Conservation (phyloP, 164 flowering plant genomes). For the Aristolochia fimbriata region DNA sequence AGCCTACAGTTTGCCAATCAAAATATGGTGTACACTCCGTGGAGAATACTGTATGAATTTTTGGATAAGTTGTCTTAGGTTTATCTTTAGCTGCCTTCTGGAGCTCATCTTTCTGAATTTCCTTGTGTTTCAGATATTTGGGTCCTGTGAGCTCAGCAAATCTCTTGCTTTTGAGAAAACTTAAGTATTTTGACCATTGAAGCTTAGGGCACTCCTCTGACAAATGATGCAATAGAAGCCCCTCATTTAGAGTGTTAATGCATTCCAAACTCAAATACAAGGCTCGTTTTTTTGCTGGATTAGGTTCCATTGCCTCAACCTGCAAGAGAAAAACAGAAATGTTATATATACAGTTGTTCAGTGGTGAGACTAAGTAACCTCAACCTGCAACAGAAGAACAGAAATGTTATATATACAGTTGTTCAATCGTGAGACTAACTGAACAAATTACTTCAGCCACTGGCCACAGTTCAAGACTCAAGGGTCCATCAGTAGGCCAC, state of each 20-base stretch:
- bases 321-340: constrained; percentile 14
- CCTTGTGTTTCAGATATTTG: constrained; percentile 34
- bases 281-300: constrained; percentile 49
- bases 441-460: too few species aligned
- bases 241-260: constrained; percentile 83
- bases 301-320: constrained; percentile 64
- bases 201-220: constrained; percentile 83
- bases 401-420: background rate
- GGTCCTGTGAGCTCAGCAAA: constrained; percentile 73
- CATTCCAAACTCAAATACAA: constrained; percentile 76
- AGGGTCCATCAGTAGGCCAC: too few species aligned
- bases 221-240: constrained; percentile 66
- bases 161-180: constrained; percentile 77
- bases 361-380: too few species aligned
- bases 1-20: constrained; percentile 99
- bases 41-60: constrained; percentile 91
- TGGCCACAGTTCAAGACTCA: too few species aligned
- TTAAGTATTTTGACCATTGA: constrained; percentile 79
- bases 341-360: background rate
- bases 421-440: background rate
- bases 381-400: background rate
- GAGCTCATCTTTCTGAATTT: constrained; percentile 19
- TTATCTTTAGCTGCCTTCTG: constrained; percentile 20
- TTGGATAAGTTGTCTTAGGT: constrained; percentile 35
- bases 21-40: constrained; percentile 85